phyloP scores from a whole-genome alignment of 1,284 basidiomycete genomes.

The Wolfiporia cocos region DNA sequence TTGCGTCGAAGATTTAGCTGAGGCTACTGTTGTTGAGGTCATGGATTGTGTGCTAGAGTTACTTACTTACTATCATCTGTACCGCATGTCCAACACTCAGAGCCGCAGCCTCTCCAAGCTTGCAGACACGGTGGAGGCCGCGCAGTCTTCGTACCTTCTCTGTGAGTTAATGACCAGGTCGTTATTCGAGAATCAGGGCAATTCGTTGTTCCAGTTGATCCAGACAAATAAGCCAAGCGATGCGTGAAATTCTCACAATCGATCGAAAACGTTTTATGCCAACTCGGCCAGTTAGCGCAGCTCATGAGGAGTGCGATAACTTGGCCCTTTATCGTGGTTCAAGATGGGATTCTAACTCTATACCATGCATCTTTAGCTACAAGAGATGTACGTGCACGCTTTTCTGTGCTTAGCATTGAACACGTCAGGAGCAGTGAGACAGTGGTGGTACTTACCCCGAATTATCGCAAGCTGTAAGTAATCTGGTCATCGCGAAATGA shows the following conservation, averaged over 20 bases:
- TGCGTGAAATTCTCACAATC: constrained; percentile 35
- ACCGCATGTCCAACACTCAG: constrained; percentile 59
- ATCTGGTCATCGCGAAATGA: not conserved
- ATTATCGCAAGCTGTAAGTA: constrained; percentile 57
- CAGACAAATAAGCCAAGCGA: constrained; percentile 53
- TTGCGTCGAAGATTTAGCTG: constrained; percentile 14
- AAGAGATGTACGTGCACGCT: not conserved
- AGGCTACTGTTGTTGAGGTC: constrained; percentile 27
- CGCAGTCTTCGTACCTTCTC: constrained; percentile 45
- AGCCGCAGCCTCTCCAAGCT: constrained; percentile 55
- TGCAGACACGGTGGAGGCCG: constrained; percentile 43
- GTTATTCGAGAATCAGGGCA: constrained; percentile 82
- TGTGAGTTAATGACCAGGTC: constrained; percentile 43
- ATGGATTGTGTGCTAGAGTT: constrained; percentile 68
- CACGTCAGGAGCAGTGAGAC: constrained; percentile 27
- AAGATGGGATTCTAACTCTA: constrained; percentile 65
- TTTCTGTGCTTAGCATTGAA: constrained; percentile 17
- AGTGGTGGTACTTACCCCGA: constrained; percentile 32
- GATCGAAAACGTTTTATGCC: not conserved
- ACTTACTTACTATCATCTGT: constrained; percentile 64
- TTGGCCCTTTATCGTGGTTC: constrained; percentile 39
- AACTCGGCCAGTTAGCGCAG: too few relatives aligned
- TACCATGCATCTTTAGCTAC: constrained; percentile 62
- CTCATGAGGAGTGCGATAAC: constrained; percentile 22
- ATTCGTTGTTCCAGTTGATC: constrained; percentile 67